phyloP scores from a whole-genome alignment of 768 basidiomycete genomes.

The Trametes villosa region DNA sequence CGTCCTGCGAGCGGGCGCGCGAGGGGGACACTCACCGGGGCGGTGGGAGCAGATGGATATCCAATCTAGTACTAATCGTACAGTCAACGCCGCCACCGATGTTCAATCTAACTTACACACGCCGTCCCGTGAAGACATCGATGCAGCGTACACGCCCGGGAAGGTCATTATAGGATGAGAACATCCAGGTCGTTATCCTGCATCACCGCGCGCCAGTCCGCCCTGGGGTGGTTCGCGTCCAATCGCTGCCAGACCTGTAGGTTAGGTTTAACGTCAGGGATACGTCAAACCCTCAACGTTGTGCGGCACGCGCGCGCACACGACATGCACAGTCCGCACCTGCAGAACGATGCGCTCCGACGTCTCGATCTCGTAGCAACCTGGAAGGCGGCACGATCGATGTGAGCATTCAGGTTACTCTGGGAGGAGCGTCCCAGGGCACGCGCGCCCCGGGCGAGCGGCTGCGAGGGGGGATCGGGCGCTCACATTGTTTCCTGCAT shows the following conservation, averaged over 20 bases:
- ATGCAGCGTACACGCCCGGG: conserved; percentile 1
- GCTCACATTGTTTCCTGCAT: conserved; percentile 35
- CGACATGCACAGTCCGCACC: conserved; percentile 30
- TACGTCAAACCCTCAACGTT: conserved; percentile 14
- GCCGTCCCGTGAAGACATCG: conserved; percentile 9
- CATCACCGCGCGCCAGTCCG: conserved; percentile 42
- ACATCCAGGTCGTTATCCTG: conserved; percentile 36
- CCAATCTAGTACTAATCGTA: conserved; percentile 19
- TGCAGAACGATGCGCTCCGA: conserved; percentile 39
- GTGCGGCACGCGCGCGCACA: background rate
- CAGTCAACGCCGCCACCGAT: conserved; percentile 10
- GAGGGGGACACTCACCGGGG: background rate
- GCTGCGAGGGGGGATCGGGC: conserved; percentile 10
- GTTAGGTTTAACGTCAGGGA: conserved; percentile 11
- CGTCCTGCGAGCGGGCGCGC: background rate
- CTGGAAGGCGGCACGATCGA: conserved; percentile 17
- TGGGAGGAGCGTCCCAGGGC: conserved; percentile 1
- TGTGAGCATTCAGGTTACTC: too few species aligned
- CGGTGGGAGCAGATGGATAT: conserved; percentile 6
- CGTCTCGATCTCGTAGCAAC: conserved; percentile 44
- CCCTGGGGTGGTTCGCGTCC: conserved; percentile 36
- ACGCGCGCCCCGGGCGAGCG: conserved; percentile 11
- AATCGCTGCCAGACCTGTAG: conserved; percentile 41
- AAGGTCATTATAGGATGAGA: conserved; percentile 28
- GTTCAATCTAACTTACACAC: conserved; percentile 20